Percentiles rank a stretch among this genome's conserved stretches.
Evolutionary conservation across 2,329 filamentous ascomycete species (phyloP).

Genomic region (Alternaria solani): DNA sequence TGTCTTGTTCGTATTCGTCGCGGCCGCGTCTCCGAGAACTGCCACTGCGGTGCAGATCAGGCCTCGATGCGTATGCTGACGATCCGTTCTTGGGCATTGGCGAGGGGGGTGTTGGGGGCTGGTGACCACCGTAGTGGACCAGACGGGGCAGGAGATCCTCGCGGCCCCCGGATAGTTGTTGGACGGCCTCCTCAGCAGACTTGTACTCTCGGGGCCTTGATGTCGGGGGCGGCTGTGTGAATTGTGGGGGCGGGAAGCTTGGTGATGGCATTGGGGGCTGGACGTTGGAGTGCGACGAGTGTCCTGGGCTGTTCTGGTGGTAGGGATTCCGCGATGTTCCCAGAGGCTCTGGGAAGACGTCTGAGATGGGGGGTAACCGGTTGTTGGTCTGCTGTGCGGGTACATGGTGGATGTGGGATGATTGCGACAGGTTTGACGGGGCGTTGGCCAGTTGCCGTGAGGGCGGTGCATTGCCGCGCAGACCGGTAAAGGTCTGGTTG

Average conservation of each 20-base stretch:
- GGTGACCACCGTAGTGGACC: slow-evolving; percentile 93
- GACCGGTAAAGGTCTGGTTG: slow-evolving; percentile 92
- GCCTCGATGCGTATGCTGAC: slow-evolving; percentile 38
- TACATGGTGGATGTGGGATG: slow-evolving; percentile 89
- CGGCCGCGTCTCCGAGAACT: slow-evolving; percentile 77
- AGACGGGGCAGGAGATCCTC: slow-evolving; percentile 91
- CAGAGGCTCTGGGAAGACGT: slow-evolving; percentile 88
- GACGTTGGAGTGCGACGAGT: slow-evolving; percentile 69
- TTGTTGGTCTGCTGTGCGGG: slow-evolving; percentile 90
- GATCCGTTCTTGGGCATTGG: slow-evolving; percentile 63
- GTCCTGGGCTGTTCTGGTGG: slow-evolving; percentile 71
- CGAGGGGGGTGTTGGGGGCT: slow-evolving; percentile 90
- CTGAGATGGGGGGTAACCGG: slow-evolving; percentile 89
- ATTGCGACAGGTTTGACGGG: slow-evolving; percentile 81
- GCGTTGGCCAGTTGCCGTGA: slow-evolving; percentile 83
- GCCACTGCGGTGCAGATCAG: slow-evolving; percentile 59
- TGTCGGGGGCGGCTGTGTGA: slow-evolving; percentile 60
- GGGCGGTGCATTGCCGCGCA: slow-evolving; percentile 69
- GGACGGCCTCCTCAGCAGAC: slow-evolving; percentile 94
- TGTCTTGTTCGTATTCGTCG: slow-evolving; percentile 90
- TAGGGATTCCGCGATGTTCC: slow-evolving; percentile 57
- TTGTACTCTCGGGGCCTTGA: slow-evolving; percentile 83
- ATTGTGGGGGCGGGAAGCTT: slow-evolving; percentile 67
- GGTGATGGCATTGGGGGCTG: slow-evolving; percentile 79
- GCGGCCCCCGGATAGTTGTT: slow-evolving; percentile 87